Percentiles rank a stretch among this genome's conserved stretches.
phyloP scores from a whole-genome alignment of 805 yeast species.

The Helenozyma rhizophorensis region DNA sequence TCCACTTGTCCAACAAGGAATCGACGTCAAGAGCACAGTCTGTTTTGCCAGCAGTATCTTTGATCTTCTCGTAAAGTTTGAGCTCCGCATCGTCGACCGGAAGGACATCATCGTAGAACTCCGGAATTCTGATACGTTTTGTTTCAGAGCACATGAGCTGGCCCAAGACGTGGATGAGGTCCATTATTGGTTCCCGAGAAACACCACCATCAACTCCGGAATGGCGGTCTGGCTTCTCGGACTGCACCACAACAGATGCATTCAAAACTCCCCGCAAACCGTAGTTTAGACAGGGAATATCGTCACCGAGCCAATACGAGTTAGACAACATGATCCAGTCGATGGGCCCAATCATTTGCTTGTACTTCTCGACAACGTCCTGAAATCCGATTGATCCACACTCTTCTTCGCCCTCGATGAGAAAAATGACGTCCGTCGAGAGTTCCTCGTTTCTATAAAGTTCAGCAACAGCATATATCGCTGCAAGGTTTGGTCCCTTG shows the following conservation, averaged over 20 bases:
- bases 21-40: too few relatives aligned
- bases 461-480: constrained; percentile 82
- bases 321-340: constrained; percentile 91
- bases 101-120: constrained; percentile 64
- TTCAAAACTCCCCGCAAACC: constrained; percentile 91
- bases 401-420: constrained; percentile 95
- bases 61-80: constrained; percentile 58
- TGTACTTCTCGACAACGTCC: constrained; percentile 52
- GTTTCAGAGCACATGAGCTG: constrained; percentile 47
- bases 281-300: constrained; percentile 86
- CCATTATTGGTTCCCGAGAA: constrained; percentile 83
- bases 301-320: constrained; percentile 90
- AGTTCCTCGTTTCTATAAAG: constrained; percentile 49
- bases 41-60: constrained; percentile 34
- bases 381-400: constrained; percentile 86
- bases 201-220: constrained; percentile 97
- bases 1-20: constrained; percentile 71
- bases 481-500: constrained; percentile 88
- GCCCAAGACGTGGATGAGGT: constrained; percentile 68
- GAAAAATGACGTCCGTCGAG: constrained; percentile 69
- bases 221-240: constrained; percentile 84
- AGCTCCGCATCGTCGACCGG: constrained; percentile 56
- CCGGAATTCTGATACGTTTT: constrained; percentile 55
- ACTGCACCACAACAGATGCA: constrained; percentile 63
- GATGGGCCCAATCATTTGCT: constrained; percentile 56